Evolutionary conservation across 2,329 filamentous ascomycete species (phyloP).

Genomic region (Exophiala viscosa): DNA sequence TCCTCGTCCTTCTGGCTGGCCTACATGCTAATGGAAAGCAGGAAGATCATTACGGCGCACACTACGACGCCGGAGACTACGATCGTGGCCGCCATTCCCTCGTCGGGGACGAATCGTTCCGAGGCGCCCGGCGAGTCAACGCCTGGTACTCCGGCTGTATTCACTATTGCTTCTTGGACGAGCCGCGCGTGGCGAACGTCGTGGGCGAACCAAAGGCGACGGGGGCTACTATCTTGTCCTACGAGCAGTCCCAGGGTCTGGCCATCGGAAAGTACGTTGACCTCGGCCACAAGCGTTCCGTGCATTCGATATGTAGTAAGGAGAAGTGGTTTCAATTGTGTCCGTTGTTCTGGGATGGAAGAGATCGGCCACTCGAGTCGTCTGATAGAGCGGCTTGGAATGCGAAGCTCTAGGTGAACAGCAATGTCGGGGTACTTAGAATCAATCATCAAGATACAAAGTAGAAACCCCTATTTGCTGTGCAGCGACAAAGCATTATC

Average conservation of each 20-base stretch:
- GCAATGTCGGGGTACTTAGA: not conserved
- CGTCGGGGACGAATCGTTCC: constrained; percentile 55
- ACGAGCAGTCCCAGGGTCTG: constrained; percentile 72
- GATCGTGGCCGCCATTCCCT: constrained; percentile 61
- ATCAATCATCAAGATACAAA: no score
- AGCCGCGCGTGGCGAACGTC: constrained; percentile 52
- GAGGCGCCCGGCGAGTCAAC: constrained; percentile 54
- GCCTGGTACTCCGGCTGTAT: constrained; percentile 58
- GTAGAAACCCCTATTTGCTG: not conserved
- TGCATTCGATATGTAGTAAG: constrained; percentile 61
- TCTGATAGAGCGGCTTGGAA: constrained; percentile 47
- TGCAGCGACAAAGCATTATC: not conserved
- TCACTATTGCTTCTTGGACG: constrained; percentile 59
- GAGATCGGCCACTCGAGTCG: constrained; percentile 42
- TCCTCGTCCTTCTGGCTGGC: constrained; percentile 23
- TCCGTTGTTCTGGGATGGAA: constrained; percentile 49
- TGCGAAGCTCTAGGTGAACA: constrained; percentile 39
- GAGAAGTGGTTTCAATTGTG: constrained; percentile 66
- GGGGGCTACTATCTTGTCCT: constrained; percentile 66
- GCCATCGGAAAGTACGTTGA: constrained; percentile 70
- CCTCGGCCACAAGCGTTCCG: constrained; percentile 67
- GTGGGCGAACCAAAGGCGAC: constrained; percentile 67
- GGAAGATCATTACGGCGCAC: constrained; percentile 59
- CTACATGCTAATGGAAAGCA: constrained; percentile 30
- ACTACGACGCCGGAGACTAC: constrained; percentile 55